Conservation (phyloP, 768 basidiomycete species). For the Tylopilus felleus region DNA sequence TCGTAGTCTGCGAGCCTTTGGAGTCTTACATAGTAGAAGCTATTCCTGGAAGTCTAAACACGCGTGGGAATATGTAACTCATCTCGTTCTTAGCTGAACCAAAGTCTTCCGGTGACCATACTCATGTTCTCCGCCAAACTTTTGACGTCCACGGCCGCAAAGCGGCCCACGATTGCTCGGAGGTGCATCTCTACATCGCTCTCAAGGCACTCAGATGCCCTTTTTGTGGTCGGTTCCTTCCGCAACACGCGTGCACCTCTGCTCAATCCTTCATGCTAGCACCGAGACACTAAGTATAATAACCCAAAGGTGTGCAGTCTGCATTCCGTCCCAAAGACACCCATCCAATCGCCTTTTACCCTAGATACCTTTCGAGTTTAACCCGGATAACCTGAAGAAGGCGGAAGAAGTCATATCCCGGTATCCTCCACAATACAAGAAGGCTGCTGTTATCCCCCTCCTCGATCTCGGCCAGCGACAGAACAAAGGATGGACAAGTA, state of each 20-base stretch:
- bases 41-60: too few relatives aligned
- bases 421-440: conserved; percentile 98
- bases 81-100: neutral
- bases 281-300: conserved; percentile 93
- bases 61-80: conserved; percentile 16
- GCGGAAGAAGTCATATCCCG: conserved; percentile 87
- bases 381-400: conserved; percentile 73
- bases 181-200: conserved; percentile 38
- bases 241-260: conserved; percentile 6
- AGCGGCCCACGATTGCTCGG: conserved; percentile 17
- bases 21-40: too few relatives aligned
- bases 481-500: conserved; percentile 98
- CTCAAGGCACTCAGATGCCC: conserved; percentile 68
- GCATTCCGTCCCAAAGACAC: neutral
- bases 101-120: conserved; percentile 1
- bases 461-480: conserved; percentile 96
- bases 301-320: conserved; percentile 68
- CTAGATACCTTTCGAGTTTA: conserved; percentile 90
- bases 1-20: neutral
- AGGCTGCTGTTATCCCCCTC: conserved; percentile 95
- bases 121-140: conserved; percentile 24
- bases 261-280: conserved; percentile 46
- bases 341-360: neutral
- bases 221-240: conserved; percentile 70
- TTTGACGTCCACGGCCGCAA: conserved; percentile 7